These are phyloP conservation scores for Kuraishia ogatae DNA, from an alignment of 805 yeast species.

Conservation along the genomic window DNA sequence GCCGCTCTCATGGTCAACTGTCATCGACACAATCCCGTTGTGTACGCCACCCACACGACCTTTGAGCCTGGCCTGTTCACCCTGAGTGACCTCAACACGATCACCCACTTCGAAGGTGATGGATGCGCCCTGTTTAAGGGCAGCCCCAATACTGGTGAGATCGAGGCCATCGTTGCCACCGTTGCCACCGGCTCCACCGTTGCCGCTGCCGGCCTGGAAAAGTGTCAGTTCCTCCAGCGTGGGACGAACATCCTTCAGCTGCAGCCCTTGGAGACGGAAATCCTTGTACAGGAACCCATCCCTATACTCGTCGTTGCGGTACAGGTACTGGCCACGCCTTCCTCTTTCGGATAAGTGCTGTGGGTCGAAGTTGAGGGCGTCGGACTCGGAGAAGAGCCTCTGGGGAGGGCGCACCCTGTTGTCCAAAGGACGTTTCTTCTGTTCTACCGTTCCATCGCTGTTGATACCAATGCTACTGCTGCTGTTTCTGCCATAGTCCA, in stretches of 20 bases:
- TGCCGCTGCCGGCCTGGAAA: slow-evolving; percentile 60
- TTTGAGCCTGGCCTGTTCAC: slow-evolving; percentile 86
- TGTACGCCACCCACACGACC: slow-evolving; percentile 71
- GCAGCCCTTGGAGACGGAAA: slow-evolving; percentile 73
- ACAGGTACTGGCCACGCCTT: slow-evolving; percentile 48
- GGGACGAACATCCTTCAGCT: slow-evolving; percentile 75
- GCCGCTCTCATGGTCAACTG: slow-evolving; percentile 48
- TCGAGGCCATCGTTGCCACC: slow-evolving; percentile 67
- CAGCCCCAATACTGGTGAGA: slow-evolving; percentile 75
- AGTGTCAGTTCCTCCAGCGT: slow-evolving; percentile 79
- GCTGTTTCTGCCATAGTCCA: slow-evolving; percentile 74
- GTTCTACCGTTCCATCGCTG: neutral
- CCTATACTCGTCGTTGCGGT: slow-evolving; percentile 80
- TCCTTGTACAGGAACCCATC: slow-evolving; percentile 87
- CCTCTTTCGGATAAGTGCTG: slow-evolving; percentile 60
- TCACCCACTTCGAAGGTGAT: slow-evolving; percentile 86
- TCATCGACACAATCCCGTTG: slow-evolving; percentile 43
- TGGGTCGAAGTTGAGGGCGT: slow-evolving; percentile 80
- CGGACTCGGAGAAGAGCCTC: slow-evolving; percentile 77
- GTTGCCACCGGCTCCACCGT: neutral
- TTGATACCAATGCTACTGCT: slow-evolving; percentile 17
- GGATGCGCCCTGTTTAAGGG: slow-evolving; percentile 57
- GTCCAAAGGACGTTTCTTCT: slow-evolving; percentile 4
- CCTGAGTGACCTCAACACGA: slow-evolving; percentile 81
- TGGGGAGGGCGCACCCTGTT: slow-evolving; percentile 67